Evolutionary conservation across 164 flowering plant species (phyloP).

Genomic region (Macadamia integrifolia): DNA sequence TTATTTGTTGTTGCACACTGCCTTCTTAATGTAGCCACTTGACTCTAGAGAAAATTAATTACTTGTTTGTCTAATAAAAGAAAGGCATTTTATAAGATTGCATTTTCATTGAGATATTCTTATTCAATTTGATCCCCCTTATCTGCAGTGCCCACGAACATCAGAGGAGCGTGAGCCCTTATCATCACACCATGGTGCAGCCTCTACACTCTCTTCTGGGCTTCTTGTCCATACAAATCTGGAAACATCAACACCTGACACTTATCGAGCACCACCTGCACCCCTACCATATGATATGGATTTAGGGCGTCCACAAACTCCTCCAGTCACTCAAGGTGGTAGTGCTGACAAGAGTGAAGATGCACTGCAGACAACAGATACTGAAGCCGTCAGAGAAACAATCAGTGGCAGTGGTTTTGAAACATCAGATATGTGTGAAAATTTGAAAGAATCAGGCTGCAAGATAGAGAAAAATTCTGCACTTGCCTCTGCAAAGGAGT

Average conservation of each 20-base stretch:
- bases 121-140: neutral
- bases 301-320: constrained; percentile 40
- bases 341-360: constrained; percentile 19
- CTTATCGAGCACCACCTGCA: constrained; percentile 67
- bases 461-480: constrained; percentile 29
- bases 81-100: neutral
- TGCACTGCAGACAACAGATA: constrained; percentile 22
- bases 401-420: constrained; percentile 23
- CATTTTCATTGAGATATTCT: neutral
- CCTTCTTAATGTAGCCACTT: neutral
- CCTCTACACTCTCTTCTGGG: constrained; percentile 39
- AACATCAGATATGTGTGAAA: constrained; percentile 27
- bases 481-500: constrained; percentile 38
- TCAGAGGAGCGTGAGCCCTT: constrained; percentile 52
- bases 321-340: constrained; percentile 17
- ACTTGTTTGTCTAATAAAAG: too few relatives aligned
- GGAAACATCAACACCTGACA: constrained; percentile 62
- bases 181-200: constrained; percentile 32
- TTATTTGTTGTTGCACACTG: neutral
- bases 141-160: constrained; percentile 58
- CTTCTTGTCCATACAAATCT: constrained; percentile 50
- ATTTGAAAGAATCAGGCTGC: constrained; percentile 30
- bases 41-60: too few relatives aligned
- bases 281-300: constrained; percentile 71
- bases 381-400: constrained; percentile 33